Percentiles rank a stretch among this genome's conserved stretches.
These are phyloP conservation scores for Melampsora larici-populina DNA, from an alignment of 1,284 basidiomycete genomes.

Conservation along the genomic window DNA sequence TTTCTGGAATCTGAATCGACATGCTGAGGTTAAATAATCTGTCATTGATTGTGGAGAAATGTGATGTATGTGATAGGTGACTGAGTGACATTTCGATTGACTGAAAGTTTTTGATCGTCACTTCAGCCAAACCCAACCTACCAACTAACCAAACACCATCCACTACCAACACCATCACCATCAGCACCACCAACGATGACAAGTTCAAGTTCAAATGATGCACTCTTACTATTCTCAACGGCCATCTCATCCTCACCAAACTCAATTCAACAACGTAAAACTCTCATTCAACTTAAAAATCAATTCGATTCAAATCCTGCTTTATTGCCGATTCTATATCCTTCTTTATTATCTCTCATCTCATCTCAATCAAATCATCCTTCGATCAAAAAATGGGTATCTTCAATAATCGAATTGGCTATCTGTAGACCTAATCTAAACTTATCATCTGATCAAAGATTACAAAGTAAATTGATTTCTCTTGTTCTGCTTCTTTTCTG, in stretches of 20 bases:
- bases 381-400: constrained; percentile 15
- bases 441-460: constrained; percentile 25
- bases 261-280: constrained; percentile 14
- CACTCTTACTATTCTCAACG: constrained; percentile 20
- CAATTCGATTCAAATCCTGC: constrained; percentile 31
- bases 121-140: no score
- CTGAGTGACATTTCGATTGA: no score
- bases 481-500: background rate
- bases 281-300: constrained; percentile 13
- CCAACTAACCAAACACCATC: no score
- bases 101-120: no score
- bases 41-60: no score
- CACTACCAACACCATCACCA: no score
- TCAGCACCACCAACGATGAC: background rate
- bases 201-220: constrained; percentile 25
- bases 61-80: no score
- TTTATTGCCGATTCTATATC: constrained; percentile 38
- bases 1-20: no score
- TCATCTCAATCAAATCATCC: constrained; percentile 17
- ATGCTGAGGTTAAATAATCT: no score
- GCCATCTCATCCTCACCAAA: constrained; percentile 22
- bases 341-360: constrained; percentile 32
- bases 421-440: constrained; percentile 12
- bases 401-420: constrained; percentile 37
- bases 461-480: constrained; percentile 11